phyloP scores from a whole-genome alignment of 306 rosid genomes.

The Dalbergia cultrata region DNA sequence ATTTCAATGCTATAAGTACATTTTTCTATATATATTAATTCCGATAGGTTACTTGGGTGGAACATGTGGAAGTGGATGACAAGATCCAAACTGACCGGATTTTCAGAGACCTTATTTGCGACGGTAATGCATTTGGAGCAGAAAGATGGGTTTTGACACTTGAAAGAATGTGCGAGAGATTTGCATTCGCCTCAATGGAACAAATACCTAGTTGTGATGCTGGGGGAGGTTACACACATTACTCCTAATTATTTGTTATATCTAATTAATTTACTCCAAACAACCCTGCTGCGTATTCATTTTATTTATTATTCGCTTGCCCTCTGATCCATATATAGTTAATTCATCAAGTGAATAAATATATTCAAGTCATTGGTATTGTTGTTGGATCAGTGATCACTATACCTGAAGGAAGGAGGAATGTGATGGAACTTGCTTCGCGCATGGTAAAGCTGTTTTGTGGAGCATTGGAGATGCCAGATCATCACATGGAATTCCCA shows the following conservation, averaged over 20 bases:
- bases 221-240: conserved; percentile 48
- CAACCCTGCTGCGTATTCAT: no score
- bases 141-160: conserved; percentile 74
- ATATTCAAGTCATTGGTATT: neutral
- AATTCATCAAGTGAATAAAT: neutral
- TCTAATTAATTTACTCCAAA: neutral
- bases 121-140: conserved; percentile 66
- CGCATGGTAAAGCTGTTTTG: conserved; percentile 70
- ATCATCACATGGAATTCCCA: conserved; percentile 54
- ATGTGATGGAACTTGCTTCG: conserved; percentile 58
- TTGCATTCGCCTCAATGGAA: conserved; percentile 29
- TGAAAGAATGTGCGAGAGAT: conserved; percentile 75
- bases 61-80: conserved; percentile 77
- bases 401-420: conserved; percentile 52
- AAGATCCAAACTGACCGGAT: conserved; percentile 54
- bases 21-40: neutral
- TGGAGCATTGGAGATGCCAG: conserved; percentile 58
- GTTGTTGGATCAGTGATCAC: conserved; percentile 49
- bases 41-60: conserved; percentile 76
- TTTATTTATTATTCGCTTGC: no score
- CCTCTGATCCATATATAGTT: no score
- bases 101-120: conserved; percentile 57
- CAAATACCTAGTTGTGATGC: conserved; percentile 36
- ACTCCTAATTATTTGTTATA: neutral
- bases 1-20: neutral